Percentiles rank a stretch among this genome's conserved stretches.
phyloP scores from a whole-genome alignment of 352 stramenopile genomes.

The Globisporangium apiculatum region DNA sequence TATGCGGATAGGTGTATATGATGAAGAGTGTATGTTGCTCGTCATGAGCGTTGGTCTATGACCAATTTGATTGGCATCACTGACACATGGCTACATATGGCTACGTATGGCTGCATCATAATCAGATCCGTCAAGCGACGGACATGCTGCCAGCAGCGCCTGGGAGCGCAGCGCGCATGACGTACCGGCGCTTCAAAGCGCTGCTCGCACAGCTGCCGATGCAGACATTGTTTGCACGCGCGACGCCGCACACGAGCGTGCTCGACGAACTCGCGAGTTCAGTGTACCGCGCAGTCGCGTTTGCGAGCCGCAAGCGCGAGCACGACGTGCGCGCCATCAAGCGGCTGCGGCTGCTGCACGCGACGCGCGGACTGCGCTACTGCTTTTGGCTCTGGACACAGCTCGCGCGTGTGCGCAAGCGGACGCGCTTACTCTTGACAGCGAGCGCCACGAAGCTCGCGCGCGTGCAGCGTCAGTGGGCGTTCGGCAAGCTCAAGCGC shows the following conservation, averaged over 20 bases:
- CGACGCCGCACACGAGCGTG: conserved; percentile 34
- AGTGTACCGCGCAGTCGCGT: conserved; percentile 47
- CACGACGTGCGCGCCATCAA: conserved; percentile 41
- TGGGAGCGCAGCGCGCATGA: conserved; percentile 30
- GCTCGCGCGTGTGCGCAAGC: conserved; percentile 24
- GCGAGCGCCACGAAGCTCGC: conserved; percentile 23
- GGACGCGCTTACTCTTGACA: conserved; percentile 23
- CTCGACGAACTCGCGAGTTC: conserved; percentile 50
- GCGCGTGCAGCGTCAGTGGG: conserved; percentile 26
- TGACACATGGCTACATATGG: conserved; percentile 1
- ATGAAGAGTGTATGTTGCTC: too few relatives aligned
- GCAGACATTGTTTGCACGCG: conserved; percentile 29
- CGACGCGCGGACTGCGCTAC: conserved; percentile 28
- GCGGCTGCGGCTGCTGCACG: conserved; percentile 41
- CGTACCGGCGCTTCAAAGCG: conserved; percentile 31
- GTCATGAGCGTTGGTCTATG: background rate
- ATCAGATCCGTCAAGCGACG: conserved; percentile 40
- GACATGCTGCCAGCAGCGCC: conserved; percentile 25
- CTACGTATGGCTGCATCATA: background rate
- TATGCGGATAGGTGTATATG: background rate
- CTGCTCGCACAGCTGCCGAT: conserved; percentile 39
- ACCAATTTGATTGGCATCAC: background rate
- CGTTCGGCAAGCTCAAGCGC: conserved; percentile 31
- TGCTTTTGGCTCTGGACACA: conserved; percentile 37
- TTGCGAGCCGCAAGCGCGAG: conserved; percentile 34